Percentiles rank a stretch among this genome's conserved stretches.
Conservation (phyloP, 1,284 basidiomycete species). For the Rhodofomes roseus region DNA sequence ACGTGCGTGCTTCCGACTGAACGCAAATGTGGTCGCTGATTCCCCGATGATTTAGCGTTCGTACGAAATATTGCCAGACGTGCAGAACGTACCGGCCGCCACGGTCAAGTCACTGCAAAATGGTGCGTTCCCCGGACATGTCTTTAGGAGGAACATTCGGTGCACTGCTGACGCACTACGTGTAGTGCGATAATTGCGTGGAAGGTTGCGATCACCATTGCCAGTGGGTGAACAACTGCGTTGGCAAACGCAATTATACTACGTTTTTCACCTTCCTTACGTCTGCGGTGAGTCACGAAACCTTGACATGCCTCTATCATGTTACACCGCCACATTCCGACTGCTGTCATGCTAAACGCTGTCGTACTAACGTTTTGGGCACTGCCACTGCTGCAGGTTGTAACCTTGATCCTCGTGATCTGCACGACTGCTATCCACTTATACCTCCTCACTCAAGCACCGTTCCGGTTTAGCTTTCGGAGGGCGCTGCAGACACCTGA, state of each 20-base stretch:
- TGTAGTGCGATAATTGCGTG: slow-evolving; percentile 90
- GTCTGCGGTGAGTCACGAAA: slow-evolving; percentile 53
- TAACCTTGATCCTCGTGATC: slow-evolving; percentile 72
- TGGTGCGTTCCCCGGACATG: slow-evolving; percentile 46
- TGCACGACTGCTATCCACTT: slow-evolving; percentile 82
- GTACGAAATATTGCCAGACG: slow-evolving; percentile 88
- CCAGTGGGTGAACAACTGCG: slow-evolving; percentile 92
- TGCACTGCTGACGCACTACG: not conserved
- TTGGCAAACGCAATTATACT: slow-evolving; percentile 90
- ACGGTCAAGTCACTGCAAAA: slow-evolving; percentile 87
- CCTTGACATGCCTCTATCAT: not conserved
- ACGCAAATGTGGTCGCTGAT: slow-evolving; percentile 1
- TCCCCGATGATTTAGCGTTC: slow-evolving; percentile 51
- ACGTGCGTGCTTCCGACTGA: slow-evolving; percentile 49
- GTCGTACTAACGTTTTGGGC: not conserved
- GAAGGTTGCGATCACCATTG: slow-evolving; percentile 91
- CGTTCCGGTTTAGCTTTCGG: slow-evolving; percentile 48
- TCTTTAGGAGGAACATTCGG: not conserved
- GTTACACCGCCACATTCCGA: not conserved
- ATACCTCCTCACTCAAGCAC: slow-evolving; percentile 52
- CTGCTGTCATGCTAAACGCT: not conserved
- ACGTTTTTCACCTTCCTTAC: slow-evolving; percentile 81
- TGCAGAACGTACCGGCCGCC: slow-evolving; percentile 90
- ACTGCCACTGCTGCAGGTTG: slow-evolving; percentile 41
- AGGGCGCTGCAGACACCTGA: slow-evolving; percentile 47